phyloP scores from a whole-genome alignment of 371 early-diverging fungal genomes.

The Vairimorpha necatrix region DNA sequence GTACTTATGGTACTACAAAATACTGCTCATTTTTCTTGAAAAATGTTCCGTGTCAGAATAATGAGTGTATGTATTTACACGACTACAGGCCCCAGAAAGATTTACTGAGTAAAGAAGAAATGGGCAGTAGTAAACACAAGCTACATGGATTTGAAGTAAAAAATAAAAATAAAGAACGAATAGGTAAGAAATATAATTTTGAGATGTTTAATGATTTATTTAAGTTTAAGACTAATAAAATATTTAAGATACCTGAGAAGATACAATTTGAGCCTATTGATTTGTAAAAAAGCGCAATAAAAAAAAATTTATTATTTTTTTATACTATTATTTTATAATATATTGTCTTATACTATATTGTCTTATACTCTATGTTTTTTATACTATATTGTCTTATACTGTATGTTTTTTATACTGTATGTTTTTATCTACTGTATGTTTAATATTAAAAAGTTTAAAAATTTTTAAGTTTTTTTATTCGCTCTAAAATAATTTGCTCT shows the following conservation, averaged over 20 bases:
- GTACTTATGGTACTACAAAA: constrained; percentile 66
- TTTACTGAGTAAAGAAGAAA: constrained; percentile 63
- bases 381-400: too few relatives aligned
- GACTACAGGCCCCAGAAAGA: constrained; percentile 56
- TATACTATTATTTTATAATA: neutral
- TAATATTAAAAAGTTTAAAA: too few relatives aligned
- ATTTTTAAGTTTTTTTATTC: too few relatives aligned
- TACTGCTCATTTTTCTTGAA: constrained; percentile 66
- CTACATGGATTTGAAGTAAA: constrained; percentile 60
- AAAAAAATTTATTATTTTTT: neutral
- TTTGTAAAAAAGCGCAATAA: constrained; percentile 35
- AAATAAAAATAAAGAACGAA: constrained; percentile 54
- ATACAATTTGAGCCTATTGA: constrained; percentile 56
- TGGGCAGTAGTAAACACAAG: constrained; percentile 61
- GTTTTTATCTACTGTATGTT: too few relatives aligned
- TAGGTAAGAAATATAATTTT: constrained; percentile 50
- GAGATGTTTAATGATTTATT: constrained; percentile 50
- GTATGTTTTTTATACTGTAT: too few relatives aligned
- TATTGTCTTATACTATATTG: neutral
- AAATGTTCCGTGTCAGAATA: constrained; percentile 62
- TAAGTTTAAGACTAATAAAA: constrained; percentile 38
- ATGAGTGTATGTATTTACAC: constrained; percentile 66
- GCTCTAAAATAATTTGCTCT: too few relatives aligned
- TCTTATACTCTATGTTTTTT: too few relatives aligned
- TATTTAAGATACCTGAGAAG: constrained; percentile 45